Evolutionary conservation across 83 land plant species (phyloP), one percentile per base, ranked within the genome.

Genomic region (Diphasiastrum complanatum): DNA sequence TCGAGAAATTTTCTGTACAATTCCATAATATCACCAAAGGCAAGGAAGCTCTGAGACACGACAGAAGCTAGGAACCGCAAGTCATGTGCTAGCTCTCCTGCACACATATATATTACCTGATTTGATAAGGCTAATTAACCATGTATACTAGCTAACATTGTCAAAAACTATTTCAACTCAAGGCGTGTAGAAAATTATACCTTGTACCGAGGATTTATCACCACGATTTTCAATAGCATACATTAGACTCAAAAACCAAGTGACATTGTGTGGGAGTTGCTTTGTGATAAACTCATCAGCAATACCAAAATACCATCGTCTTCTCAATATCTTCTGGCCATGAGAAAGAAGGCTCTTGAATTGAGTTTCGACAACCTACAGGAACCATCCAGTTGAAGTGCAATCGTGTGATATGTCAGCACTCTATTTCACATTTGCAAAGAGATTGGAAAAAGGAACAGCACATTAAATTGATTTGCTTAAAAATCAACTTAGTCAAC

Each of bases 11-110:
- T 93, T 28, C 82, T 70, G 61, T 93, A 77, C 48, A 93, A 70
- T 67, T 93, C 99, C 64, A 93, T 75, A 62, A 93, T 87, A 60
- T 93, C 99, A 47, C 99, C 99, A 81, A 93, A 93, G 50, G 99
- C 99, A 53, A 93, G 75, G 61, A 93, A 93, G 78, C 99, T 93
- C 73, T 93, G 99, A 45, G 99, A 93, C 27, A 93, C 99, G 50
- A 93, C 99, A 54, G 99, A 93, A 56, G 99, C 96, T 46, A 93
- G 53, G 70, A 89, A 93, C 20, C 99, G 86, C 64, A 93, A 58
- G 22, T 96, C 99, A 75, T 93, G 99, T 37, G 96, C 99, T 52
- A 93, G 71, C 35, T 93, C 85, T 58, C 92, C 99, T 93, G 79
- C 47, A 60, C 59, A 67, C 11, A 10, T 18, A 51, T 32, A 28